Evolutionary conservation across 371 early-diverging fungal species (phyloP), one percentile per base, ranked within the genome.

Genomic region (Syncephalastrum racemosum): DNA sequence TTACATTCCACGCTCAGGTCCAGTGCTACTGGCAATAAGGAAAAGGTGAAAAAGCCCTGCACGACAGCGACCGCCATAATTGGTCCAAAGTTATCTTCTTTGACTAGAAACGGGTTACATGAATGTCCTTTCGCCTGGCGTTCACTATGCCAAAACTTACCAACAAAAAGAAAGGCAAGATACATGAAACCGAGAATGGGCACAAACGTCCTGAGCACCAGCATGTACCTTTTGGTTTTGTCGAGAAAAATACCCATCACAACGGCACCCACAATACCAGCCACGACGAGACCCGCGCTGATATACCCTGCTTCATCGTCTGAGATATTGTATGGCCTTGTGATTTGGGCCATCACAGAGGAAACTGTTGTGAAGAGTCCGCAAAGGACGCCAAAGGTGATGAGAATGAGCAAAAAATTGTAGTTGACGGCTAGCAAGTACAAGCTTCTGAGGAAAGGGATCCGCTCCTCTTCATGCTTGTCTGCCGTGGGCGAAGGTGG

Each of bases 341-440:
- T 68, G 52, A 85, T 84, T 58, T 83, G 80, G 5, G 79, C 66
- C 56, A 88, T 68, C 19, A 87, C 60, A 7, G 87, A 84, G 0
- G 86, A 73, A 25, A 83, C 69, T 39, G 85, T 77, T 24, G 84
- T 84, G 64, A 86, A 83, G 52, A 85, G 63, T 19, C 88, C 90
- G 54, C 84, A 79, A 49, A 83, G 62, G 16, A 80, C 59, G 23
- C 82, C 85, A 63, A 86, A 84, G 24, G 80, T 43, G 44, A 72
- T 47, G 65, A 80, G 68, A 41, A 89, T 62, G 52, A 86, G 69
- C 20, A 83, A 56, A 58, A 81, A 89, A 55, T 79, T 68, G 44
- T 64, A 71, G 61, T 86, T 89, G n/a, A 59, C 63, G 18, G 72
- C 50, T 31, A 86, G 71, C 25, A 71, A 53, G 49, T 62, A 60